phyloP scores from a whole-genome alignment of 2,329 filamentous ascomycete species.

The Tolypocladium endophyticum region DNA sequence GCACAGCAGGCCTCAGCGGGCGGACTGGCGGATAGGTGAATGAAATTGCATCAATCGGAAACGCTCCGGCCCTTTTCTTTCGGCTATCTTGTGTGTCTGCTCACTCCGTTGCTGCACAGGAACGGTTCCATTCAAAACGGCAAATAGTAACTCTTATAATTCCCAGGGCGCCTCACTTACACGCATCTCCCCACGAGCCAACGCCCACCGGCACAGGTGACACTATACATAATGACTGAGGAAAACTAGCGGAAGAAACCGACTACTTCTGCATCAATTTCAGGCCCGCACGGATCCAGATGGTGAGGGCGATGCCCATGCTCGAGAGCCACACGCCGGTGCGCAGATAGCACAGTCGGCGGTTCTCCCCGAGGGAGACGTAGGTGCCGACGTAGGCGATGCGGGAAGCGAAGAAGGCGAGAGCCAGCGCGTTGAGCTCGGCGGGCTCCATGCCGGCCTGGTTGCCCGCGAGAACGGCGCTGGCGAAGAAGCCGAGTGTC shows the following conservation, averaged over 20 bases:
- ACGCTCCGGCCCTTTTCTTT: background rate
- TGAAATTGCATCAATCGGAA: background rate
- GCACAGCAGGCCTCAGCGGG: background rate
- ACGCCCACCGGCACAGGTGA: background rate
- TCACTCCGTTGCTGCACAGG: background rate
- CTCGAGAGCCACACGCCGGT: conserved; percentile 26
- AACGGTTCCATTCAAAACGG: background rate
- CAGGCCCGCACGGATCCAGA: conserved; percentile 32
- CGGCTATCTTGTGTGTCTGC: background rate
- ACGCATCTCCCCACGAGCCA: background rate
- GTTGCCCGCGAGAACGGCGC: conserved; percentile 34
- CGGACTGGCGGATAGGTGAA: background rate
- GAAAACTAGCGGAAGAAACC: background rate
- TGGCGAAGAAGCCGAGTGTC: conserved; percentile 31
- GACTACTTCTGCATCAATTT: conserved; percentile 4
- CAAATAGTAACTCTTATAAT: background rate
- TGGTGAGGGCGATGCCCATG: conserved; percentile 17
- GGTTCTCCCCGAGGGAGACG: conserved; percentile 30
- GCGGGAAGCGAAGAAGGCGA: conserved; percentile 29
- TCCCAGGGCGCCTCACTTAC: background rate
- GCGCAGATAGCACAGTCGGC: conserved; percentile 23
- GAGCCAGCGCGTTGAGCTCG: conserved; percentile 28
- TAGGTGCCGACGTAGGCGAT: conserved; percentile 31
- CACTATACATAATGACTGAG: background rate
- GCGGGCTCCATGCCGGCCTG: conserved; percentile 24